Base-by-base conservation (phyloP, 2,329 filamentous ascomycete species). In the Fusarium heterosporum region DNA sequence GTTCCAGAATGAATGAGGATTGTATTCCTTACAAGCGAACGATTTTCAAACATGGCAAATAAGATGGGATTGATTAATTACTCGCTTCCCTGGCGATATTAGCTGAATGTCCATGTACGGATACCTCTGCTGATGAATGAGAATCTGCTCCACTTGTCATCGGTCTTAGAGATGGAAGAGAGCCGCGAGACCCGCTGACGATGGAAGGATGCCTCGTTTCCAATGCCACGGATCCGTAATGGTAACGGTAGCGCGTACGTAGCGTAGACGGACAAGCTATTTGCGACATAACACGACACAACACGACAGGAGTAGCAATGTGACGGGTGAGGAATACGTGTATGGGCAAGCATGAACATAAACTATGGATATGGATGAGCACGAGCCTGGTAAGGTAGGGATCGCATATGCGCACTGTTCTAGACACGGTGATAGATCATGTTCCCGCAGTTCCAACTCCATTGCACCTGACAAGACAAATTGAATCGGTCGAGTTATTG, bases 21-120 rank as follows among this genome's bases (percentile, higher is more conserved):
- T 36, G 55, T 62, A 56, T 36, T 41, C 51, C 45, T 26, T 12
- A 51, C 51, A 63, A 14, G 51, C 58, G 59, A 57, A 30, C 36
- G 28, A 53, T 50, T 49, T 55, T 56, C 51, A 52, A 51, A 60
- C 46, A 52, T 22, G n/a, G 40, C 38, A 54, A 64, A 55, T 41
- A 42, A 43, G 28, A 53, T 50, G 39, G 4, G 22, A 22, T 22
- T 22, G 39, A 51, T 49, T 46, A 29, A 47, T 61, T 56, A 53
- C 48, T 55, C 60, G 64, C 52, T 53, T 68, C 51, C 43, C 46
- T 68, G 55, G 54, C 54, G 61, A 65, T 51, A 60, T 64, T 64
- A 45, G 59, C 68, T 54, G 48, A 62, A 48, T 58, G 38, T 47
- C 39, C 6, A 22, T 22, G 22, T 22, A 22, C 4, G 22, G 22